Base-by-base conservation (phyloP, 345 rosid genomes). In the Brassica carinata region DNA sequence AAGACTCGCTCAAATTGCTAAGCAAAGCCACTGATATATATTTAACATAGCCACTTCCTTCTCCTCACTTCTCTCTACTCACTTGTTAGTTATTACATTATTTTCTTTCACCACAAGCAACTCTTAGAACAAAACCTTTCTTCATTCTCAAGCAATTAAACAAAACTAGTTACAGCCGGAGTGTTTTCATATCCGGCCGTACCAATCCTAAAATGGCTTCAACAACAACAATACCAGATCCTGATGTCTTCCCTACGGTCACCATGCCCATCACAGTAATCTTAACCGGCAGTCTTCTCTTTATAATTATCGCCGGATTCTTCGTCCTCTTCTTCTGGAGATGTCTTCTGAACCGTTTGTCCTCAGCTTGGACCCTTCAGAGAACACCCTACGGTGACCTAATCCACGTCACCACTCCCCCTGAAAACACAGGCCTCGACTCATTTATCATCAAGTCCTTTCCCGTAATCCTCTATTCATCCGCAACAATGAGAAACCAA, bases 281-380 rank as follows among this genome's bases (percentile, higher is more conserved):
- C 55, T 55, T 95, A 58, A 85, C 84, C 2, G 82, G 89, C 6
- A 18, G 85, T 31, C 87, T 95, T 67, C 86, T 91, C 43, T 62
- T 90, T 15, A 77, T 88, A 74, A 87, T 91, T 79, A 77, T 90
- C 2, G 51, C 88, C 14, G 94, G 92, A 0, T 87, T 93, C 55
- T 85, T 90, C 71, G 81, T 87, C 14, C 76, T 91, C 11, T 91
- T 82, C 81, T 87, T 91, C 19, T 91, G 88, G 77, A 83, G 85
- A 65, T 93, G 88, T 70, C 78, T 89, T 79, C 36, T 90, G 74
- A 87, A 85, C n/a, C 84, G 84, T 5, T n/a, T 90, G 55, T 18
- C 85, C n/a, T 59, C 59, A 17, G 48, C 82, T 23, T 87, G 89
- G 89, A 73, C 83, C 57, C 70, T 71, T 15, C 77, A 85, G 34